These are phyloP conservation scores for Sonneratia alba DNA, from an alignment of 345 rosid genomes.

Conservation along the genomic window DNA sequence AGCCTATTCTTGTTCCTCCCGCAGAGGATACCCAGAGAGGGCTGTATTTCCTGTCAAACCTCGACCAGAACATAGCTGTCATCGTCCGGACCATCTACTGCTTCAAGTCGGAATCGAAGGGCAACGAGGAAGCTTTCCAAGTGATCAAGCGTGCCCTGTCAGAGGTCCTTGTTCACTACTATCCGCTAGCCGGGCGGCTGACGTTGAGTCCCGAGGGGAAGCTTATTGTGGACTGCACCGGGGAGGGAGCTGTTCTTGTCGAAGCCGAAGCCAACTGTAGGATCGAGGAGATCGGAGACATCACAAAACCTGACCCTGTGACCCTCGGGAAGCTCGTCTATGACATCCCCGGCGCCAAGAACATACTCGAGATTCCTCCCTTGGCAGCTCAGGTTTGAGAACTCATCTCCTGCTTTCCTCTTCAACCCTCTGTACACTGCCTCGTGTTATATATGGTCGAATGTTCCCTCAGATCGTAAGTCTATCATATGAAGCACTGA, in stretches of 20 bases:
- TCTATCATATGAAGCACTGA: no score
- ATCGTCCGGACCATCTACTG: slow-evolving; percentile 69
- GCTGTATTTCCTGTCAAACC: slow-evolving; percentile 63
- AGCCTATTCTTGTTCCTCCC: slow-evolving; percentile 52
- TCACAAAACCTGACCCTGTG: slow-evolving; percentile 52
- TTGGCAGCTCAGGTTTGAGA: slow-evolving; percentile 57
- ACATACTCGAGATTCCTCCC: slow-evolving; percentile 78
- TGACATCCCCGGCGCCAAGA: slow-evolving; percentile 54
- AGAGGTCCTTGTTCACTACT: slow-evolving; percentile 57
- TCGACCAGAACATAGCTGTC: slow-evolving; percentile 84
- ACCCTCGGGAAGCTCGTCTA: slow-evolving; percentile 72
- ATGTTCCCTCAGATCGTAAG: no score
- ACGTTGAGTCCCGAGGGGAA: slow-evolving; percentile 65
- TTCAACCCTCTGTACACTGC: background rate
- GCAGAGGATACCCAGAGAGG: slow-evolving; percentile 57
- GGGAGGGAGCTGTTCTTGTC: slow-evolving; percentile 78
- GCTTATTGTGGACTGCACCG: slow-evolving; percentile 64
- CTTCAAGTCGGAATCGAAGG: slow-evolving; percentile 51
- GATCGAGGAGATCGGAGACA: slow-evolving; percentile 42
- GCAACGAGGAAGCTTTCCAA: slow-evolving; percentile 54
- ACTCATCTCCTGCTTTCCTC: background rate
- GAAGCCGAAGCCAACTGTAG: slow-evolving; percentile 67
- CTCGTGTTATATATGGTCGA: background rate
- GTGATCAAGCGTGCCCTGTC: slow-evolving; percentile 56
- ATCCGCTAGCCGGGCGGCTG: slow-evolving; percentile 70